These are phyloP conservation scores for Backusella sp. DNA, from an alignment of 192 early-diverging fungal genomes.

Conservation along the genomic window DNA sequence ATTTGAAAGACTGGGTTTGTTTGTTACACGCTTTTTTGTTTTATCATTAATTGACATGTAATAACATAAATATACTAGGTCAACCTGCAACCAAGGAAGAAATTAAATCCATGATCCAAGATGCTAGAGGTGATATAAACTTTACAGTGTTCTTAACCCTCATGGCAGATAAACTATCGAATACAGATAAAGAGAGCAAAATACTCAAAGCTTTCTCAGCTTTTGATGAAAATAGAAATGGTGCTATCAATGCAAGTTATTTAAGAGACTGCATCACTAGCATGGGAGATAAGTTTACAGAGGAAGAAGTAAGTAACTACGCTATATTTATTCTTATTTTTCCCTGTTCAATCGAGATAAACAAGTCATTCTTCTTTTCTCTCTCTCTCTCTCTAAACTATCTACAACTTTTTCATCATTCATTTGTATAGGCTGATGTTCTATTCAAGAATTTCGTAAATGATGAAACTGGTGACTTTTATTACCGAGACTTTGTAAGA, in stretches of 20 bases:
- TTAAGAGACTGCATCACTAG: conserved; percentile 86
- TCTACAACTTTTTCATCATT: neutral
- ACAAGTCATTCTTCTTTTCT: neutral
- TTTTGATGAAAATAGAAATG: conserved; percentile 85
- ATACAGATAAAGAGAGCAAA: conserved; percentile 88
- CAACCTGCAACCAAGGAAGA: conserved; percentile 71
- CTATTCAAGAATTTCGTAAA: conserved; percentile 90
- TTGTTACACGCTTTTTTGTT: neutral
- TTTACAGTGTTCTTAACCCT: conserved; percentile 97
- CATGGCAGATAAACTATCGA: conserved; percentile 90
- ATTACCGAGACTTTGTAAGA: conserved; percentile 89
- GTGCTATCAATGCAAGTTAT: conserved; percentile 76
- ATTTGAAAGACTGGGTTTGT: conserved; percentile 69
- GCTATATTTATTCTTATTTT: neutral
- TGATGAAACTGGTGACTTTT: conserved; percentile 72
- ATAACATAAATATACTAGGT: conserved; percentile 36
- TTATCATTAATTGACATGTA: neutral
- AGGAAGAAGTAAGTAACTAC: conserved; percentile 69
- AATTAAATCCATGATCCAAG: conserved; percentile 87
- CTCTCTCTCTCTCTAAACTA: neutral
- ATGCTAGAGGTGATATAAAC: conserved; percentile 86
- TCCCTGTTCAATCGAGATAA: neutral
- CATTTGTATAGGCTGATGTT: conserved; percentile 62
- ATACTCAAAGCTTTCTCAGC: conserved; percentile 90
- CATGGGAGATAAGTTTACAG: conserved; percentile 90